A percentile compares a stretch with the other conserved stretches of the same genome.
Evolutionary conservation across 805 yeast species (phyloP).

Genomic region (Tanozyma kutaoensis): DNA sequence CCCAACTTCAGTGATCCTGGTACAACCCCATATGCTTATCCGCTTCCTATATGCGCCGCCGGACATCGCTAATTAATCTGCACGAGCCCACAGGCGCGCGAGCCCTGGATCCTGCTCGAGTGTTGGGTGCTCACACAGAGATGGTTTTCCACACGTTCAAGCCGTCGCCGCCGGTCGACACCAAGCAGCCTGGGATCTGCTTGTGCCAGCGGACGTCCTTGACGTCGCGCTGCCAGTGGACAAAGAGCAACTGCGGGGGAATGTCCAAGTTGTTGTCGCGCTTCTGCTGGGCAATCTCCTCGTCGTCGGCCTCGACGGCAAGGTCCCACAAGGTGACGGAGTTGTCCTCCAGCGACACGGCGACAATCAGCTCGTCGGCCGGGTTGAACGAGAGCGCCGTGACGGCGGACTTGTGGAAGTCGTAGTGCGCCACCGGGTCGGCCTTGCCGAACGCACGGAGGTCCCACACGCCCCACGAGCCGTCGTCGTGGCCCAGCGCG

Average conservation of each 20-base stretch:
- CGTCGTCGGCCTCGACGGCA: slow-evolving; percentile 96
- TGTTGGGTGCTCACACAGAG: too few relatives aligned
- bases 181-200: slow-evolving; percentile 92
- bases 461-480: slow-evolving; percentile 98
- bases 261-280: slow-evolving; percentile 61
- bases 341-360: slow-evolving; percentile 92
- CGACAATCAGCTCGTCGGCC: slow-evolving; percentile 86
- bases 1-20: too few relatives aligned
- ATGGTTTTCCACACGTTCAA: slow-evolving; percentile 93
- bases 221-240: slow-evolving; percentile 96
- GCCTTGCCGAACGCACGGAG: slow-evolving; percentile 66
- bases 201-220: slow-evolving; percentile 97
- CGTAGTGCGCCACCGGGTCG: slow-evolving; percentile 85
- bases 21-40: too few relatives aligned
- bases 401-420: slow-evolving; percentile 87
- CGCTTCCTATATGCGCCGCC: too few relatives aligned
- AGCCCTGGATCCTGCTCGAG: too few relatives aligned
- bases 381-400: slow-evolving; percentile 94
- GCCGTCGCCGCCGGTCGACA: slow-evolving; percentile 93
- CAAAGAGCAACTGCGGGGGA: slow-evolving; percentile 91
- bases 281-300: slow-evolving; percentile 80
- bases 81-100: too few relatives aligned
- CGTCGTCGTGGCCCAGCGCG: slow-evolving; percentile 96
- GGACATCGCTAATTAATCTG: too few relatives aligned
- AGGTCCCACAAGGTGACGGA: slow-evolving; percentile 97